phyloP scores from a whole-genome alignment of 2,329 filamentous ascomycete species.

The Stemphylium beticola region DNA sequence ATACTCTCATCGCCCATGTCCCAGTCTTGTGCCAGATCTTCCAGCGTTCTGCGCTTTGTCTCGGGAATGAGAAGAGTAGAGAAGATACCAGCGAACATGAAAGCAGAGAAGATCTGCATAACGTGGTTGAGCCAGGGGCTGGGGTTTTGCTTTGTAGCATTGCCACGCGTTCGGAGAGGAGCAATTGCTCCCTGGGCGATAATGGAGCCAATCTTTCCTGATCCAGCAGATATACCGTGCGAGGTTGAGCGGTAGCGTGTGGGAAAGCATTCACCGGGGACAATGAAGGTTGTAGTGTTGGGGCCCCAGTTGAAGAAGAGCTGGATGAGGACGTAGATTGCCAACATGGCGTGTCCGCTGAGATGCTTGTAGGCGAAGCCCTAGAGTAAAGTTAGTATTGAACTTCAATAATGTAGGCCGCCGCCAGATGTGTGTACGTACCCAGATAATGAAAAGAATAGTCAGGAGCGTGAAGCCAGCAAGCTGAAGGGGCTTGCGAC shows the following conservation, averaged over 20 bases:
- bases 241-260: conserved; percentile 58
- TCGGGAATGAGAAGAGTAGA: conserved; percentile 75
- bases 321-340: conserved; percentile 56
- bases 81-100: conserved; percentile 76
- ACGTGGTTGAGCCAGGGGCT: conserved; percentile 74
- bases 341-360: conserved; percentile 50
- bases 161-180: conserved; percentile 60
- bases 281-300: conserved; percentile 60
- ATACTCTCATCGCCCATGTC: conserved; percentile 45
- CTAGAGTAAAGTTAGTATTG: background rate
- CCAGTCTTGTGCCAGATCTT: conserved; percentile 63
- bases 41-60: conserved; percentile 77
- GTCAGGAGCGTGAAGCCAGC: conserved; percentile 43
- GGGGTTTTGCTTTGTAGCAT: conserved; percentile 44
- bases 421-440: background rate
- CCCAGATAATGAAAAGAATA: conserved; percentile 45
- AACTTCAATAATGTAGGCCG: background rate
- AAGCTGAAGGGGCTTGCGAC: conserved; percentile 54
- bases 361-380: conserved; percentile 46
- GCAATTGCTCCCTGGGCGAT: conserved; percentile 57
- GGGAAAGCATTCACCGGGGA: conserved; percentile 58
- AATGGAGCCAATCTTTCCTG: conserved; percentile 58
- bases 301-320: conserved; percentile 61
- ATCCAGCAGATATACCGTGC: conserved; percentile 58
- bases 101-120: conserved; percentile 78